Evolutionary conservation across 805 yeast species (phyloP), one percentile per base, ranked within the genome.

Genomic region (Ogataea pignaliae): DNA sequence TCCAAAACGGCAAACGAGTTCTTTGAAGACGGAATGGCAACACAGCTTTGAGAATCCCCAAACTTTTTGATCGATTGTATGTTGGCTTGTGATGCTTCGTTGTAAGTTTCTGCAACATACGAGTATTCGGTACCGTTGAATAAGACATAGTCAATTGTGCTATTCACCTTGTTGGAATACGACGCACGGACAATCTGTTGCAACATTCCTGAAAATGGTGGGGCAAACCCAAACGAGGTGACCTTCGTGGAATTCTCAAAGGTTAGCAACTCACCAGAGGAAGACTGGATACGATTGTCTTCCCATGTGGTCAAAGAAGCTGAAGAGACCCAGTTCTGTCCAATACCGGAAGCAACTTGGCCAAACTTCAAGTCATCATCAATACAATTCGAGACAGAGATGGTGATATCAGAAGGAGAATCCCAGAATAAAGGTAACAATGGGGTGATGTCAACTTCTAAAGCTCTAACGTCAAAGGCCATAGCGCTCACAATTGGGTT

Each of bases 401-500:
- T 64, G 39, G 66, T 69, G 5, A 75, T 39, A n/a, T 49, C 48
- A 3, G 64, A 46, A 30, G 65, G 56, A 13, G 68, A 64, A 16
- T 60, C 60, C 89, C 90, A 85, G 29, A 88, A 60, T n/a, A 66
- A 59, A 3, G 95, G 93, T 46, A 88, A 64, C 48, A 81, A 71
- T 0, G 85, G 79, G 10, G 91, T 76, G 38, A 88, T 55, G 50
- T 88, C 95, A 37, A 88, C 59, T 44, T 80, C 82, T 51, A 83
- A 69, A n/a, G 83, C 73, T 14, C 79, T 80, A 29, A 88, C 67
- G 59, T 88, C 95, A 64, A 81, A 86, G 0, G 95, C 83, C 46
- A 79, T 75, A 15, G 76, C 72, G 2, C 87, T 81, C 7, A 88
- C 95, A 48, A 85, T 78, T 3, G 95, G 88, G 40, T 75, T 72